phyloP scores from a whole-genome alignment of 345 rosid species.

The Pistacia vera region DNA sequence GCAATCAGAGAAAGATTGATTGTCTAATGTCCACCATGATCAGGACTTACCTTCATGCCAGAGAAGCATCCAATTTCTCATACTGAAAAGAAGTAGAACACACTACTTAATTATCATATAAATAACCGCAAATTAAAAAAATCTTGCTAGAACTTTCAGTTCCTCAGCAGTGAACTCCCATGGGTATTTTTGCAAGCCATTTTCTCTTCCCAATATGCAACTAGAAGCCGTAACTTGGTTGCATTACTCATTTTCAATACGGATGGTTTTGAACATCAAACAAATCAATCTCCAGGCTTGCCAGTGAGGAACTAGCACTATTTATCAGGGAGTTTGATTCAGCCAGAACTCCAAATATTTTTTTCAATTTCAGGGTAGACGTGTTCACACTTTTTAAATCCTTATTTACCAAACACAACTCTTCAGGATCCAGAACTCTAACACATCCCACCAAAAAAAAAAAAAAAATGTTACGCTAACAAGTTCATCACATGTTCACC shows the following conservation, averaged over 20 bases:
- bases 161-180: constrained; percentile 26
- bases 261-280: constrained; percentile 42
- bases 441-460: too few species aligned
- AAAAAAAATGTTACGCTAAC: too few species aligned
- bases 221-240: constrained; percentile 14
- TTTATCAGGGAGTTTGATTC: constrained; percentile 25
- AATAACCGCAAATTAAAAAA: too few species aligned
- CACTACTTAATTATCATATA: too few species aligned
- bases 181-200: constrained; percentile 16
- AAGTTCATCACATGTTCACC: too few species aligned
- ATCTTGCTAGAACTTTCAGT: neutral
- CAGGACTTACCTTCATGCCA: constrained; percentile 25
- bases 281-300: constrained; percentile 48
- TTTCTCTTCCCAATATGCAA: constrained; percentile 20
- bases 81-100: constrained; percentile 22
- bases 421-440: constrained; percentile 59
- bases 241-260: constrained; percentile 1
- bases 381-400: constrained; percentile 32
- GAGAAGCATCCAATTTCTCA: constrained; percentile 18
- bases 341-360: constrained; percentile 27
- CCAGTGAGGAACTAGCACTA: constrained; percentile 33
- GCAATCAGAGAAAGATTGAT: neutral
- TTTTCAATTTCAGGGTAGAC: constrained; percentile 25
- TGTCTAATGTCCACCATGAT: neutral
- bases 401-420: constrained; percentile 43